Evolutionary conservation across 2,329 filamentous ascomycete species (phyloP), one percentile per base, ranked within the genome.

Genomic region (Paecilomyces sp.): DNA sequence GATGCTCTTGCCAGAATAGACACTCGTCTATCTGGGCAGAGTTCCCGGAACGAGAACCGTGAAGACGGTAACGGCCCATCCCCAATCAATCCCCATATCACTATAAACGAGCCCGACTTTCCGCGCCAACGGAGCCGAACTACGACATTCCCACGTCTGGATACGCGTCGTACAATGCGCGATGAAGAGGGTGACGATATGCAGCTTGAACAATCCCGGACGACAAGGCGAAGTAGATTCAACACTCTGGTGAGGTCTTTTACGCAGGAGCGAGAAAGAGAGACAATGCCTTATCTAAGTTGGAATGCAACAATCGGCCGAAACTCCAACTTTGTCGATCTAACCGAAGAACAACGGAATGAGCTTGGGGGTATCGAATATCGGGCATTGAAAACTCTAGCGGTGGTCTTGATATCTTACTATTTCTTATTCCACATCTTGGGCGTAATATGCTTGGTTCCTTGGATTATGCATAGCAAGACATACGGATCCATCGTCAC

Each of bases 361-460:
- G 94, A 99, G 74, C 79, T 99, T 2, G 94, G 94, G 11, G 94
- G 94, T 22, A 96, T 99, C 63, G 94, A 99, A 73, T 99, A 99
- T 70, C 88, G 94, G 5, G 90, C 93, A 0, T 74, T 99, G 61
- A 95, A 96, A 73, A 91, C 91, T 1, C 77, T 99, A 55, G 90
- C 90, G 1, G 72, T 91, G 30, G 86, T 97, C 31, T 79, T 97
- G 22, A 82, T 89, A 2, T 79, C 77, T 7, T 99, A 97, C 74
- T 97, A 89, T 69, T 84, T 91, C 71, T 87, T 88, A 0, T 97
- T 96, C 67, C 90, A 92, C 68, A 67, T 92, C 1, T 79, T 97
- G 3, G 91, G 88, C 0, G 77, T 95, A 41, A 71, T 91, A 30
- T 87, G 86, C 65, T 75, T 97, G 12, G 70, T 91, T 2, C 90